Conservation (phyloP, 805 yeast species). For the Nakazawaea wyomingensis region DNA sequence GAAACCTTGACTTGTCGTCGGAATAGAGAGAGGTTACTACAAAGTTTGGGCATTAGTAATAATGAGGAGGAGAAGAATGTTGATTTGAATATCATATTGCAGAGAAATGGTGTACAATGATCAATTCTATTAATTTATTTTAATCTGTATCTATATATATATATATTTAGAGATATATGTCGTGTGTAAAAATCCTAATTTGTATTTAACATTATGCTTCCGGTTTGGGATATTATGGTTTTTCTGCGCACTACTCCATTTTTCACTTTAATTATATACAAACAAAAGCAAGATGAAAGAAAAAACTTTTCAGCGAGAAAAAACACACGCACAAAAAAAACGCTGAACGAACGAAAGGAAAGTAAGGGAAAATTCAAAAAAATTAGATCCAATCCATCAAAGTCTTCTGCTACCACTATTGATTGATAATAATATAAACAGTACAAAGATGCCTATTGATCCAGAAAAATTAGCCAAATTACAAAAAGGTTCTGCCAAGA, state of each 20-base stretch:
- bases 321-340: too few relatives aligned
- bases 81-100: conserved; percentile 3
- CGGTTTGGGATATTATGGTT: too few relatives aligned
- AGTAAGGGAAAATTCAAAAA: not conserved
- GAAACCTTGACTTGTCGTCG: conserved; percentile 73
- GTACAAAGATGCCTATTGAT: conserved; percentile 75
- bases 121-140: not conserved
- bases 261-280: not conserved
- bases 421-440: too few relatives aligned
- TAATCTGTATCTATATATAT: not conserved
- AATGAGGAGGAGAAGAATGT: conserved; percentile 6
- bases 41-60: conserved; percentile 23
- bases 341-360: not conserved
- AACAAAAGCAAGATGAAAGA: not conserved
- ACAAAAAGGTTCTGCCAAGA: conserved; percentile 79
- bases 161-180: too few relatives aligned
- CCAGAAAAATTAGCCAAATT: conserved; percentile 92
- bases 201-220: too few relatives aligned
- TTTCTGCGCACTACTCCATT: too few relatives aligned
- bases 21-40: conserved; percentile 51
- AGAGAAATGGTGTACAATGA: conserved; percentile 1
- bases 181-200: too few relatives aligned
- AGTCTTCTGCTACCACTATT: too few relatives aligned
- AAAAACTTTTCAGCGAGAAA: conserved; percentile 1
- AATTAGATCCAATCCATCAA: not conserved